Percentiles rank a stretch among this genome's conserved stretches.
Conservation (phyloP, 2,329 filamentous ascomycete genomes). For the Septoria linicola region DNA sequence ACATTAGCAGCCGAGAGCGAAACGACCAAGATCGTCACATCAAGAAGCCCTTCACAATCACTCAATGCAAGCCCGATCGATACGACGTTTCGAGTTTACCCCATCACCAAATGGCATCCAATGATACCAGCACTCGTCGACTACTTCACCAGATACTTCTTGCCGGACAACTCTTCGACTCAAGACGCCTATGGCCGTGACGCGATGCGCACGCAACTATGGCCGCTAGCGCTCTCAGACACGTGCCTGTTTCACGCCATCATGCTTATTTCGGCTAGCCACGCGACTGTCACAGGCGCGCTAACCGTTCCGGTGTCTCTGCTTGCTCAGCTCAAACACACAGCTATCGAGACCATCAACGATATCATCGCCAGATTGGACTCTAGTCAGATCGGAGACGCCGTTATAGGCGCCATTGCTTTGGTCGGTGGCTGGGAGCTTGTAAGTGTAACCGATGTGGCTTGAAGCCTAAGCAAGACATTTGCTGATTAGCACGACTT, state of each 20-base stretch:
- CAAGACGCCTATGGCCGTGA: slow-evolving; percentile 18
- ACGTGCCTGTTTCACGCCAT: slow-evolving; percentile 24
- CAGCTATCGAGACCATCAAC: slow-evolving; percentile 25
- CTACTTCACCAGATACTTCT: slow-evolving; percentile 22
- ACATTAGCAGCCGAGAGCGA: slow-evolving; percentile 17
- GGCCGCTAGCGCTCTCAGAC: slow-evolving; percentile 22
- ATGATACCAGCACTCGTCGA: slow-evolving; percentile 20
- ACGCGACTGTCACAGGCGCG: slow-evolving; percentile 21
- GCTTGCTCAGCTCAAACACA: slow-evolving; percentile 22
- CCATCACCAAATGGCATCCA: slow-evolving; percentile 22
- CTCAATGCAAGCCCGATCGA: slow-evolving; percentile 17
- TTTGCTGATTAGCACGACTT: slow-evolving; percentile 6
- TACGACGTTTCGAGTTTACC: slow-evolving; percentile 19
- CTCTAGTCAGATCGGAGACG: slow-evolving; percentile 18
- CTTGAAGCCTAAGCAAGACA: slow-evolving; percentile 11
- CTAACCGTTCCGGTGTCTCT: slow-evolving; percentile 16
- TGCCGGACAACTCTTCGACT: slow-evolving; percentile 8
- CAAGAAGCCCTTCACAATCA: slow-evolving; percentile 14
- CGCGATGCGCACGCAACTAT: slow-evolving; percentile 22
- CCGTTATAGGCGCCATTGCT: slow-evolving; percentile 24
- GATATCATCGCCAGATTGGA: slow-evolving; percentile 18
- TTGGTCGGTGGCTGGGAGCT: slow-evolving; percentile 28
- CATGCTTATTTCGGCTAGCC: slow-evolving; percentile 24
- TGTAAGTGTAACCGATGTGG: slow-evolving; percentile 16
- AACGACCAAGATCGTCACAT: slow-evolving; percentile 4